Base-by-base conservation (phyloP, 1,284 basidiomycete species). In the Ceratobasidium papillatum region DNA sequence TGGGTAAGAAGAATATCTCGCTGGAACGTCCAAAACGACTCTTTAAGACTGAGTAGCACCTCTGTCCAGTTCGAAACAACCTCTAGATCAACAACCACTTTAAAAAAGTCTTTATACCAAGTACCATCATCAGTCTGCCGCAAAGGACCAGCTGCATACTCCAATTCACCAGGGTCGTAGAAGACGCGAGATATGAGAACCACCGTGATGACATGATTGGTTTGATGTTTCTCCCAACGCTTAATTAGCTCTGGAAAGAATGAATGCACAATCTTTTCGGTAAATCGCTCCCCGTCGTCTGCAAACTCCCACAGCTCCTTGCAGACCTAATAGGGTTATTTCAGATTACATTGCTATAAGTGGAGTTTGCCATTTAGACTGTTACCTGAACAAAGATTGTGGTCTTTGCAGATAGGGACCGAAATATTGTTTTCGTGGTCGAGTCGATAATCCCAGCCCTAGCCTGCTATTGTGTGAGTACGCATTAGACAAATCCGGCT, bases 261-360 rank as follows among this genome's bases (percentile, higher is more conserved):
- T 0, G 92, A 93, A 78, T 98, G 95, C 0, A 98, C 90, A 36
- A 98, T 93, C 84, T 99, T 99, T 82, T 99, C 97, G 79, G 95
- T 95, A 83, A 94, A 98, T 2, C 95, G 89, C 81, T 97, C 95
- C 25, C 98, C 98, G 78, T 99, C 97, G 66, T 95, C 95, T 73
- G 96, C 91, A 81, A 99, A 99, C 78, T 98, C 94, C 95, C 95
- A 99, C 76, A 98, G 90, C 81, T 99, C 98, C 68, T 91, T 88
- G 79, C 95, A 96, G 17, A 99, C 91, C 66, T 71, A 54, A 12
- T 3, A 59, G 3, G 7, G n/a, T 34, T 41, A 4, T 14, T 34
- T 56, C 30, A 34, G 54, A 34, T 14, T 4, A 9, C n/a, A 45
- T 41, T 14, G 1, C 43, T 19, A 14, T 9, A n/a, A n/a, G 30